Conservation (phyloP, 2,329 filamentous ascomycete genomes). For the Pseudocercospora macadamiae region DNA sequence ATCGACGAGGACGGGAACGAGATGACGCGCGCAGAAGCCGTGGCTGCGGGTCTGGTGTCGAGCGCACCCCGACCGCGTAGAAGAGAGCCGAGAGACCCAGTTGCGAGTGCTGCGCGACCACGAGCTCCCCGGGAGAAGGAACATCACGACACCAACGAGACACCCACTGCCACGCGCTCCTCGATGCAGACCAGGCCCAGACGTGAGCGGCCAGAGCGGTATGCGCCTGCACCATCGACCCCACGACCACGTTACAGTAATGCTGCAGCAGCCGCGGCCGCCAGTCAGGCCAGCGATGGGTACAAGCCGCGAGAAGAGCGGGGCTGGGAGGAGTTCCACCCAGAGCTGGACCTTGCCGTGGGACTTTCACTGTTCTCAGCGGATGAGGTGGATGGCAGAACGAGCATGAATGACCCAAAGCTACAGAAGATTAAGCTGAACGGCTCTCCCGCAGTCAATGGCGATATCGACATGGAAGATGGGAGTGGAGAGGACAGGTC, state of each 20-base stretch:
- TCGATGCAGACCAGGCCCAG: conserved; percentile 35
- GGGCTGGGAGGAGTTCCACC: conserved; percentile 97
- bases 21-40: conserved; percentile 49
- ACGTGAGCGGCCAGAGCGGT: conserved; percentile 34
- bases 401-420: conserved; percentile 44
- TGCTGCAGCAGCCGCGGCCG: conserved; percentile 83
- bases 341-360: conserved; percentile 85
- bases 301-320: conserved; percentile 97
- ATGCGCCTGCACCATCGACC: conserved; percentile 48
- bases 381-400: conserved; percentile 80
- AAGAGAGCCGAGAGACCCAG: conserved; percentile 5
- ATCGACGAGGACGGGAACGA: conserved; percentile 71
- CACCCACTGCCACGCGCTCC: conserved; percentile 26
- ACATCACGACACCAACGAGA: conserved; percentile 4
- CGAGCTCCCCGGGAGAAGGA: conserved; percentile 16
- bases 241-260: conserved; percentile 75
- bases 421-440: conserved; percentile 39
- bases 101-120: conserved; percentile 1
- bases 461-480: conserved; percentile 34
- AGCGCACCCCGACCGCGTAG: conserved; percentile 1
- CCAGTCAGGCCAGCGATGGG: conserved; percentile 87
- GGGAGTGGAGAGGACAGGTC: conserved; percentile 20
- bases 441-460: conserved; percentile 25
- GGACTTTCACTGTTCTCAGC: conserved; percentile 77
- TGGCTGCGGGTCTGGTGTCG: conserved; percentile 38